A percentile compares a stretch with the other conserved stretches of the same genome.
Evolutionary conservation across 1,284 basidiomycete genomes (phyloP).

Genomic region (Ceratobasidium sp.): DNA sequence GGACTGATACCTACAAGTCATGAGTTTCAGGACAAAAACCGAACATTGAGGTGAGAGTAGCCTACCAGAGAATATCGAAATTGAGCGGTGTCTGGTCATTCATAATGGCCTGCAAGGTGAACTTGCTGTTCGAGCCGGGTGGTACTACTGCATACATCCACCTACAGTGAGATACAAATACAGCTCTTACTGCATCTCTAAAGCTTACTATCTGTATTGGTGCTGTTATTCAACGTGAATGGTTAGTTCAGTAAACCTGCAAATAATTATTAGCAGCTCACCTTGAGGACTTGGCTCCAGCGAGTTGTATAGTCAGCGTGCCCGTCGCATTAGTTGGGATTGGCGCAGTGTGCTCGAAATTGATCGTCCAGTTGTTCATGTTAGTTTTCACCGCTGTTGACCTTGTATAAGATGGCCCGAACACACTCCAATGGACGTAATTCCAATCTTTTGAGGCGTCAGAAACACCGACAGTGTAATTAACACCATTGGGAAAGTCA

Average conservation of each 20-base stretch:
- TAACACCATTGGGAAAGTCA: conserved; percentile 50
- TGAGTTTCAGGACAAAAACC: neutral
- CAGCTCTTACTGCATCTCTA: too few relatives aligned
- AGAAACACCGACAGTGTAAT: conserved; percentile 49
- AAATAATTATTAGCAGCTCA: too few relatives aligned
- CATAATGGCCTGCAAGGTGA: conserved; percentile 47
- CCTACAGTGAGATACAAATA: too few relatives aligned
- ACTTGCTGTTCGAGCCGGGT: conserved; percentile 50
- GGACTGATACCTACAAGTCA: conserved; percentile 47
- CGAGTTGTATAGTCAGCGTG: conserved; percentile 31
- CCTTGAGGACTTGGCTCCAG: conserved; percentile 38
- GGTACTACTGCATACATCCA: too few relatives aligned
- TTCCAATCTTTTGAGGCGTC: conserved; percentile 48
- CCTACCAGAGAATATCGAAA: conserved; percentile 48
- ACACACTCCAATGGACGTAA: conserved; percentile 49
- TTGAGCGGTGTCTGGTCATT: conserved; percentile 48
- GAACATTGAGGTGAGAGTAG: neutral
- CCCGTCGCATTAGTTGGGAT: conserved; percentile 28
- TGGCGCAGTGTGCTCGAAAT: conserved; percentile 44
- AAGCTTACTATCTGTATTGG: too few relatives aligned
- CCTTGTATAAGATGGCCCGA: conserved; percentile 45
- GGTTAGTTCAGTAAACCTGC: too few relatives aligned
- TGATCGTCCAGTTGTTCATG: conserved; percentile 51
- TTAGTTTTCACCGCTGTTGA: conserved; percentile 39
- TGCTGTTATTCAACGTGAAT: too few relatives aligned